A percentile compares a stretch with the other conserved stretches of the same genome.
phyloP scores from a whole-genome alignment of 2,329 filamentous ascomycete species.

The Onygena corvina region DNA sequence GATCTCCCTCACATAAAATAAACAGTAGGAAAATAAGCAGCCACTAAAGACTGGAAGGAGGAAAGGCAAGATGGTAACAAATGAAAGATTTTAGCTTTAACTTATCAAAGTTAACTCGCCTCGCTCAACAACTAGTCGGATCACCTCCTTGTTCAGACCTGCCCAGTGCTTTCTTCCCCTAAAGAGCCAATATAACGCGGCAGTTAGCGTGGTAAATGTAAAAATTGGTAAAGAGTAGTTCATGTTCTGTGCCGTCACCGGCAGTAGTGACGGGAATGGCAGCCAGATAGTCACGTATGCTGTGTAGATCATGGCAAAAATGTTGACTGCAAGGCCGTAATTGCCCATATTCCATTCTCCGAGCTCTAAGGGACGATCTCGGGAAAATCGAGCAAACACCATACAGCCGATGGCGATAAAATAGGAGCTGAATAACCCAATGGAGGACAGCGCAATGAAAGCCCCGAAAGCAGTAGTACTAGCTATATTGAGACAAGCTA shows the following conservation, averaged over 20 bases:
- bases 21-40: background rate
- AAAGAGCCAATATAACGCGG: slow-evolving; percentile 14
- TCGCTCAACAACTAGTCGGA: slow-evolving; percentile 15
- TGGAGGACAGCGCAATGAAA: slow-evolving; percentile 30
- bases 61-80: background rate
- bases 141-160: slow-evolving; percentile 16
- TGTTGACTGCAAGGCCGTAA: slow-evolving; percentile 24
- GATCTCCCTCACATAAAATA: slow-evolving; percentile 4
- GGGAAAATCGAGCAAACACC: slow-evolving; percentile 24
- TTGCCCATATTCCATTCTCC: slow-evolving; percentile 26
- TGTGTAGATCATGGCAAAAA: slow-evolving; percentile 27
- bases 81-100: background rate
- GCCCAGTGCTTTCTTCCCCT: slow-evolving; percentile 14
- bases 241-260: slow-evolving; percentile 29
- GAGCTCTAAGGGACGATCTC: slow-evolving; percentile 13
- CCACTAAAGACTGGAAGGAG: background rate
- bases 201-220: slow-evolving; percentile 14
- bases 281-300: slow-evolving; percentile 24
- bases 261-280: slow-evolving; percentile 26
- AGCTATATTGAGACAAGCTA: slow-evolving; percentile 32
- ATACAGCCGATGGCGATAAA: slow-evolving; percentile 30
- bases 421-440: slow-evolving; percentile 31
- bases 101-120: slow-evolving; percentile 15
- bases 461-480: slow-evolving; percentile 30
- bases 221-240: slow-evolving; percentile 31